Evolutionary conservation across 176 grass and related monocot genomes (phyloP), one percentile per base, ranked within the genome.

Genomic region (Guadua angustifolia): DNA sequence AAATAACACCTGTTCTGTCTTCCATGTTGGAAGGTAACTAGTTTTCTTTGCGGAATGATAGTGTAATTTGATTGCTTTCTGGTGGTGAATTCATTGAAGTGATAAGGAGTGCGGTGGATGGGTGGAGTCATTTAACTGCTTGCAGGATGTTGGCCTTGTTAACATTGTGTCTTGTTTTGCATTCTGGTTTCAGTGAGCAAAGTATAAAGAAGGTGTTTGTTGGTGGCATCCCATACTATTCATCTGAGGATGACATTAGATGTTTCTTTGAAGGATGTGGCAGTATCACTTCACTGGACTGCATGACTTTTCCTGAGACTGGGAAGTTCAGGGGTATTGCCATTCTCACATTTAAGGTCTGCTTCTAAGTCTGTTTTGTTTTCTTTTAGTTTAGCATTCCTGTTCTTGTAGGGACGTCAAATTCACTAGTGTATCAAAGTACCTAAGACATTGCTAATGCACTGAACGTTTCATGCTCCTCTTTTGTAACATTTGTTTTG

Each of bases 171-270:
- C 71, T 83, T 84, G 26, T 5, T 82, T 79, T 22, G 19, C 42
- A 15, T 51, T 42, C 17, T 70, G 61, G 25, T 93, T 88, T 86
- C 89, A 98, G 91, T 52, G 89, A 90, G 76, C 57, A 95, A 75
- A 88, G 71, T 63, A 38, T 68, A 58, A 95, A 98, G 72, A 97
- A 95, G 89, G 89, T 95, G 61, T 98, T 95, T 88, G 93, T 93
- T 83, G 95, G 95, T 80, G 95, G 95, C 39, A 95, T 98, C 58
- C 95, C 95, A 5, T 98, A 98, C 75, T 98, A 98, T 82, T 98
- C 92, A 47, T 90, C 89, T 50, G 93, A 95, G 77, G 93, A 98
- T 82, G 95, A 98, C 76, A 98, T 98, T 77, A 91, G 88, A 84
- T 93, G 93, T 61, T 98, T 95, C 72, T 98, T 98, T 79, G 93